Conservation (phyloP, 2,329 filamentous ascomycete species). For the Clonostachys solani region DNA sequence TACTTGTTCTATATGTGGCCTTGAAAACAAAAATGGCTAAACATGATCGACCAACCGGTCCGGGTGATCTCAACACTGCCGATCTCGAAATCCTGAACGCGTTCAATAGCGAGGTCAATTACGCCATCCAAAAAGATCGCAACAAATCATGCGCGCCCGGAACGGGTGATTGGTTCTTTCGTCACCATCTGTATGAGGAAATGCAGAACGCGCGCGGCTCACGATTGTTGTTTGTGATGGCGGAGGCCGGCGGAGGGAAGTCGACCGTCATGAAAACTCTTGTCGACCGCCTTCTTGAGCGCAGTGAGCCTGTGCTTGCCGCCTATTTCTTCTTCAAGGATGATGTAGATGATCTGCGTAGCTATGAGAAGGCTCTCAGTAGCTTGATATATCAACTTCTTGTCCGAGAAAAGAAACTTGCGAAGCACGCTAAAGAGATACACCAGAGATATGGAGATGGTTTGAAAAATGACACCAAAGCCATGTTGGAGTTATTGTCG, state of each 20-base stretch:
- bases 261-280: constrained; percentile 1
- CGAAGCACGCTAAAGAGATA: too few species aligned
- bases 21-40: too few species aligned
- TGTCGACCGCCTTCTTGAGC: not conserved
- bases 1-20: too few species aligned
- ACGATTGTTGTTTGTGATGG: not conserved
- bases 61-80: too few species aligned
- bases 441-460: not conserved
- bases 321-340: constrained; percentile 1
- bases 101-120: not conserved
- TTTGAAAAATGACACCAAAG: not conserved
- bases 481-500: not conserved
- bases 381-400: not conserved
- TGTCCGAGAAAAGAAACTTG: not conserved
- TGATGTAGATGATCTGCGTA: not conserved
- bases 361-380: not conserved
- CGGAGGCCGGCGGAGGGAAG: not conserved
- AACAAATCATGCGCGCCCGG: not conserved
- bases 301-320: not conserved
- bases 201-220: not conserved
- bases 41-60: too few species aligned
- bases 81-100: not conserved
- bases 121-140: not conserved
- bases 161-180: not conserved
- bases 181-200: not conserved